These are phyloP conservation scores for Ustilago esculenta DNA, from an alignment of 1,284 basidiomycete species.

Conservation along the genomic window DNA sequence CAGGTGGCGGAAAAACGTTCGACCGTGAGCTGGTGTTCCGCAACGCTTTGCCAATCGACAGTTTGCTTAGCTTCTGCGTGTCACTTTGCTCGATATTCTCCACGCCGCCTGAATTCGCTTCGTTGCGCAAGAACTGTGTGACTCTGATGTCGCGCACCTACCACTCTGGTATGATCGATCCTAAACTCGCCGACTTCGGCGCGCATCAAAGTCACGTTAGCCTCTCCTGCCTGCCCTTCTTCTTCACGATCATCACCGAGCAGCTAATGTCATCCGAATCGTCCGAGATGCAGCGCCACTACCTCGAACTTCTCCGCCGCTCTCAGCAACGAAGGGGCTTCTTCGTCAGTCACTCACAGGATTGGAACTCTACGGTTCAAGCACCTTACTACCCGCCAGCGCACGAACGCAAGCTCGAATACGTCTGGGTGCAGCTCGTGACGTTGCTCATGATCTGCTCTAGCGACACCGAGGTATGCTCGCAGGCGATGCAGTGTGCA, in stretches of 20 bases:
- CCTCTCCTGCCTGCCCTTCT: conserved; percentile 36
- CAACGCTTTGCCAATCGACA: conserved; percentile 46
- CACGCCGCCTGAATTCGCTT: conserved; percentile 31
- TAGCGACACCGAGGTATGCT: conserved; percentile 58
- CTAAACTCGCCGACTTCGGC: conserved; percentile 23
- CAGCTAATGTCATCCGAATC: conserved; percentile 38
- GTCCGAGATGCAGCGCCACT: conserved; percentile 49
- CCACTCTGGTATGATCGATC: conserved; percentile 17
- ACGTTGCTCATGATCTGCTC: conserved; percentile 58
- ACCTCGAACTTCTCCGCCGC: conserved; percentile 33
- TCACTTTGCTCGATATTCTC: conserved; percentile 24
- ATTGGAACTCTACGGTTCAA: conserved; percentile 11
- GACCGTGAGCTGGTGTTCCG: conserved; percentile 42
- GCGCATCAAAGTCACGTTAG: conserved; percentile 20
- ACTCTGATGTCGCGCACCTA: conserved; percentile 19
- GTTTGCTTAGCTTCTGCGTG: conserved; percentile 35
- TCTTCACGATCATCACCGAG: conserved; percentile 42
- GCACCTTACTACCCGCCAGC: conserved; percentile 31
- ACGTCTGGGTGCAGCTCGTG: conserved; percentile 38
- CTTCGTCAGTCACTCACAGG: conserved; percentile 27
- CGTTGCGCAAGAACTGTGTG: conserved; percentile 26
- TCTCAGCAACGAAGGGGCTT: conserved; percentile 30
- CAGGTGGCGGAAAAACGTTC: conserved; percentile 2
- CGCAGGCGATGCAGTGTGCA: conserved; percentile 48
- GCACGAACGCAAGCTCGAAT: conserved; percentile 35